phyloP scores from a whole-genome alignment of 73 alveolate species.

The Paramecium biaurelia region DNA sequence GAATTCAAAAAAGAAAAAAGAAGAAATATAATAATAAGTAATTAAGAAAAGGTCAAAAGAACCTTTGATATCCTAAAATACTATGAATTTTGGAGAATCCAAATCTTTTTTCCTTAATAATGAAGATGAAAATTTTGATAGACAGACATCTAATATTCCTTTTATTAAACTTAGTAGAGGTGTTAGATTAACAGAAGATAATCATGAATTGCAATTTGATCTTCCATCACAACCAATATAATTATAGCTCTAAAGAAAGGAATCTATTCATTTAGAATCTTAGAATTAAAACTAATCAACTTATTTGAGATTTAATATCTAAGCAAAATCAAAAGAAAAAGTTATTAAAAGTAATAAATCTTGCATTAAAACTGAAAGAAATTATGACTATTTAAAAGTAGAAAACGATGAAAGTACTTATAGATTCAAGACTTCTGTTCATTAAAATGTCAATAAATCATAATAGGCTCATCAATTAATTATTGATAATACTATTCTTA shows the following conservation, averaged over 20 bases:
- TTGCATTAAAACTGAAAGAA: neutral
- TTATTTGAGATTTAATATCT: neutral
- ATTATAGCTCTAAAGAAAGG: neutral
- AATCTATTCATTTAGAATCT: neutral
- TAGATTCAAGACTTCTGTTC: neutral
- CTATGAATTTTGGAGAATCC: neutral
- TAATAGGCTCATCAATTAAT: neutral
- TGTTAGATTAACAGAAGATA: neutral
- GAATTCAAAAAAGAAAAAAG: neutral
- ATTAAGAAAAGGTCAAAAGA: neutral
- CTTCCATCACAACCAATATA: neutral
- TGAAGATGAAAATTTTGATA: neutral
- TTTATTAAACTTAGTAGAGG: neutral
- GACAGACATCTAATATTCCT: neutral
- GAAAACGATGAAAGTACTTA: neutral
- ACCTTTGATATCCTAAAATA: neutral
- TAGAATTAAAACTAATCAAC: neutral
- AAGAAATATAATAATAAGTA: neutral
- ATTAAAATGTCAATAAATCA: neutral
- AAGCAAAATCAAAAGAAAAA: neutral
- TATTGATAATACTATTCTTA: neutral
- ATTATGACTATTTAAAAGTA: neutral
- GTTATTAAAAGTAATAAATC: neutral
- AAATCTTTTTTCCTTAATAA: neutral
- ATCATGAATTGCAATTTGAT: neutral